These are phyloP conservation scores for Pichia sp. DNA, from an alignment of 1,139 yeast species.

Conservation along the genomic window DNA sequence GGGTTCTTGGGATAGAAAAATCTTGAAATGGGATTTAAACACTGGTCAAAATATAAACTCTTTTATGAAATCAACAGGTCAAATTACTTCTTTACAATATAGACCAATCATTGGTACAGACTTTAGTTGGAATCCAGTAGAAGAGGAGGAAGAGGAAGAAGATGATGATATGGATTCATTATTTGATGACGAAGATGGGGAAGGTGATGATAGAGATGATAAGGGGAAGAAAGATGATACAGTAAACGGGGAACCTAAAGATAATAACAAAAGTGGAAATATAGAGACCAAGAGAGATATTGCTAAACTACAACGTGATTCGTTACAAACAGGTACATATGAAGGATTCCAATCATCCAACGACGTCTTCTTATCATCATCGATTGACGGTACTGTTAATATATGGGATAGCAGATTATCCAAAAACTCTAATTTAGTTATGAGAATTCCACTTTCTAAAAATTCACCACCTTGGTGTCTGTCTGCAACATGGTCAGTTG, in stretches of 20 bases:
- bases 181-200: constrained; percentile 69
- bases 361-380: constrained; percentile 65
- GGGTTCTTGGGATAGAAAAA: constrained; percentile 85
- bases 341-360: constrained; percentile 32
- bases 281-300: constrained; percentile 13
- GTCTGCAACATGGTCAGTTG: constrained; percentile 84
- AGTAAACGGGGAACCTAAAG: constrained; percentile 8
- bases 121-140: constrained; percentile 21
- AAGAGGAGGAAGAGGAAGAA: constrained; percentile 11
- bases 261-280: neutral
- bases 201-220: constrained; percentile 20
- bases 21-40: constrained; percentile 80
- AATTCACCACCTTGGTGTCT: constrained; percentile 72
- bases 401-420: constrained; percentile 74
- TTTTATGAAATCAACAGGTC: constrained; percentile 61
- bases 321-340: constrained; percentile 17
- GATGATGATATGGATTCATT: constrained; percentile 59
- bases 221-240: neutral
- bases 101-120: constrained; percentile 63
- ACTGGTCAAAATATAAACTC: constrained; percentile 51
- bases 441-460: neutral
- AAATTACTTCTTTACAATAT: constrained; percentile 68
- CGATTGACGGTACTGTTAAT: constrained; percentile 76
- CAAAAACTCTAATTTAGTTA: constrained; percentile 32
- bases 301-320: constrained; percentile 16